These are phyloP conservation scores for Euphorbia schlechtendalii DNA, from an alignment of 441 rosid genomes.

Conservation along the genomic window DNA sequence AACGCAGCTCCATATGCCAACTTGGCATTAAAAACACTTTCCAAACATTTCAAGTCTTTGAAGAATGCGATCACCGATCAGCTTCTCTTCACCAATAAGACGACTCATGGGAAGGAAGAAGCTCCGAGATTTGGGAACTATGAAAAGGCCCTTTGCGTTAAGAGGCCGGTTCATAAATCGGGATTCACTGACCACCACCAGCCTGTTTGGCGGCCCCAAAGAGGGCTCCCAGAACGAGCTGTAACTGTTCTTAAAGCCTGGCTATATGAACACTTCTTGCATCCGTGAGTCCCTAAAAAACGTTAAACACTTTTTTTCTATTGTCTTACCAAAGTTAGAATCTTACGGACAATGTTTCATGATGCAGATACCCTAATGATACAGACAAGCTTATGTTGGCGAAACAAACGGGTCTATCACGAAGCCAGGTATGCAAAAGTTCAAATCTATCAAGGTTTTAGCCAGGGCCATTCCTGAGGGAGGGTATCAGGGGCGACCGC, in stretches of 20 bases:
- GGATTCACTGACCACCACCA: slow-evolving; percentile 56
- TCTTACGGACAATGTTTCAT: neutral
- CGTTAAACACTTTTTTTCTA: too few species aligned
- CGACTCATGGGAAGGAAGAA: slow-evolving; percentile 30
- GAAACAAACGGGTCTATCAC: slow-evolving; percentile 80
- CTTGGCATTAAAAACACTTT: slow-evolving; percentile 60
- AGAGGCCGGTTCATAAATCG: slow-evolving; percentile 36
- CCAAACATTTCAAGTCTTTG: slow-evolving; percentile 66
- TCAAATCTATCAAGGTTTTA: too few species aligned
- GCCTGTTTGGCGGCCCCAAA: slow-evolving; percentile 80
- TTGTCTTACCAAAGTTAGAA: neutral
- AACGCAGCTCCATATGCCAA: slow-evolving; percentile 73
- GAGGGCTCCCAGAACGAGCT: slow-evolving; percentile 85
- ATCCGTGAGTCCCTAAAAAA: slow-evolving; percentile 64
- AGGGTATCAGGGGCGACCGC: too few species aligned
- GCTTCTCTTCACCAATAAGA: slow-evolving; percentile 48
- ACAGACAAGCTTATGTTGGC: slow-evolving; percentile 82
- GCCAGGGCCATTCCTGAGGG: too few species aligned
- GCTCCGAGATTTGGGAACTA: slow-evolving; percentile 35
- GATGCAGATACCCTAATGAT: slow-evolving; percentile 74
- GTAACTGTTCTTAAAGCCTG: slow-evolving; percentile 78
- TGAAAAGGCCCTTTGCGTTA: slow-evolving; percentile 36
- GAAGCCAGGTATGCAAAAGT: slow-evolving; percentile 77
- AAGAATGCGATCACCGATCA: slow-evolving; percentile 69
- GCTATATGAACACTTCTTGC: slow-evolving; percentile 84